phyloP scores from a whole-genome alignment of 202 grass and related monocot genomes.

The Miscanthus sacchariflorus region DNA sequence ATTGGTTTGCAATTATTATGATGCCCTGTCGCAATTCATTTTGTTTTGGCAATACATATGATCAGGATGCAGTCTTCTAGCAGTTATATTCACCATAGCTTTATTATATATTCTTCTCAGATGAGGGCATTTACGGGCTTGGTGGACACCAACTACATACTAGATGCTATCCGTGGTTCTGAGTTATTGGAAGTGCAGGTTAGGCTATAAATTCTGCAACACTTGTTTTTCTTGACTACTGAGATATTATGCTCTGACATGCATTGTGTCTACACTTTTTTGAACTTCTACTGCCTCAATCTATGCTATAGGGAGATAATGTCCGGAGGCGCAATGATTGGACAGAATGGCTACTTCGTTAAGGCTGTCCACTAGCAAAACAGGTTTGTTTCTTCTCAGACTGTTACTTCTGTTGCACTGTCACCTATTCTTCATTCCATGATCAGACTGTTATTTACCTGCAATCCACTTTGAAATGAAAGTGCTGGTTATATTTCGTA shows the following conservation, averaged over 20 bases:
- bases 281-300: slow-evolving; percentile 14
- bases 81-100: not conserved
- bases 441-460: not conserved
- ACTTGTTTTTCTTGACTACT: not conserved
- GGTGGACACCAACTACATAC: slow-evolving; percentile 57
- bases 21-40: not conserved
- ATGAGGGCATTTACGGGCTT: slow-evolving; percentile 43
- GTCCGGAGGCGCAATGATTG: slow-evolving; percentile 71
- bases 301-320: slow-evolving; percentile 55
- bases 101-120: slow-evolving; percentile 21
- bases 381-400: slow-evolving; percentile 42
- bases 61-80: not conserved
- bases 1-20: not conserved
- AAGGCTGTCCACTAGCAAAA: slow-evolving; percentile 15
- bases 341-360: slow-evolving; percentile 62
- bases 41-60: not conserved
- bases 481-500: slow-evolving; percentile 27
- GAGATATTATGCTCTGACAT: not conserved
- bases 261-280: slow-evolving; percentile 16
- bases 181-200: slow-evolving; percentile 61
- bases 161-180: slow-evolving; percentile 53
- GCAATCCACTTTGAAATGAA: not conserved
- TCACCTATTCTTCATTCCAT: not conserved
- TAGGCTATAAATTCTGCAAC: not conserved
- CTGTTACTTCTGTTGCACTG: not conserved